A percentile compares a stretch with the other conserved stretches of the same genome.
Evolutionary conservation across 2,329 filamentous ascomycete species (phyloP).

Genomic region (Sporothrix variecibatus): DNA sequence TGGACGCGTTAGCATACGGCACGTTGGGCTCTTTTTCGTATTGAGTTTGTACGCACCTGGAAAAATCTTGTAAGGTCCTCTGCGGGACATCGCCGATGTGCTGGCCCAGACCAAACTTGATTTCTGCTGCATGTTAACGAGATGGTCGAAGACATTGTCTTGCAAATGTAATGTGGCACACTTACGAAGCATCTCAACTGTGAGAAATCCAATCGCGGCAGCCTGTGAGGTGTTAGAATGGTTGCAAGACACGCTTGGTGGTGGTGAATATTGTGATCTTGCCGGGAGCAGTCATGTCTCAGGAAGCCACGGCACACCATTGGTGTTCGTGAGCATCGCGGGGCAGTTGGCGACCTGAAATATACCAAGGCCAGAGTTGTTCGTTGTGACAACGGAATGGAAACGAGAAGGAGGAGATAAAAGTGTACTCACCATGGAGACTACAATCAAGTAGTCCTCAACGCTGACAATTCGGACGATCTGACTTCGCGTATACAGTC

Average conservation of each 20-base stretch:
- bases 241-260: background rate
- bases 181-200: constrained; percentile 14
- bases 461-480: constrained; percentile 9
- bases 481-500: constrained; percentile 3
- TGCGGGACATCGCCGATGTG: background rate
- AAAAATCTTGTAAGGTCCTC: background rate
- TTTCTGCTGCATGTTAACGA: background rate
- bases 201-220: constrained; percentile 5
- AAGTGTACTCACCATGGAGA: background rate
- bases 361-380: background rate
- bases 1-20: background rate
- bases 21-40: too few species aligned
- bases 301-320: too few species aligned
- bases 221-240: background rate
- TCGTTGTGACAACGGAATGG: background rate
- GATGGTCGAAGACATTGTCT: background rate
- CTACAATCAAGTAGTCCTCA: constrained; percentile 8
- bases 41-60: background rate
- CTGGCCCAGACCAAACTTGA: background rate
- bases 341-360: background rate
- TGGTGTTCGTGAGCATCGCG: background rate
- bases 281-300: too few species aligned
- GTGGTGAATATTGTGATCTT: background rate
- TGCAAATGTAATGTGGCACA: background rate
- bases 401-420: background rate